Evolutionary conservation across 768 basidiomycete genomes (phyloP).

Genomic region (Strobilomyces confusus): DNA sequence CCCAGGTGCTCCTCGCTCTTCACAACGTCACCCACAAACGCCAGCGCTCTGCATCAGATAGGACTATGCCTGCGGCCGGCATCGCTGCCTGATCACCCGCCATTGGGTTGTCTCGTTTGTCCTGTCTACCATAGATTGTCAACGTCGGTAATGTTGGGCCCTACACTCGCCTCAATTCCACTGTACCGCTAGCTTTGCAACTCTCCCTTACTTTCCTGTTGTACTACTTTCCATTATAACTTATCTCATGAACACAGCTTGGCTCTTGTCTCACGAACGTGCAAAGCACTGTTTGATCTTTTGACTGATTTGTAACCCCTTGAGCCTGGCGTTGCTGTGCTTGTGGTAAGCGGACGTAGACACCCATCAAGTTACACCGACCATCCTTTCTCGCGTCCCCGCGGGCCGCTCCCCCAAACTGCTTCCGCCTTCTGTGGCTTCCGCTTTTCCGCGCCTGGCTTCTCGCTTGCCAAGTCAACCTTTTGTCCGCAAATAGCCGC

Average conservation of each 20-base stretch:
- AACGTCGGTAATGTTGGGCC: conserved; percentile 2
- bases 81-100: conserved; percentile 25
- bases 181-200: conserved; percentile 25
- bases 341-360: no score
- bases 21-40: conserved; percentile 37
- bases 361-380: no score
- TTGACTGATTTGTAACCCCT: background rate
- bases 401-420: conserved; percentile 5
- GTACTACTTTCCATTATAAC: conserved; percentile 21
- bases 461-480: conserved; percentile 34
- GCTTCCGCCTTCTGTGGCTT: conserved; percentile 40
- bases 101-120: background rate
- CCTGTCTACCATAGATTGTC: conserved; percentile 2
- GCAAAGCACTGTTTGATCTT: conserved; percentile 1
- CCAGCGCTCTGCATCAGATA: conserved; percentile 16
- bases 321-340: no score
- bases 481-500: conserved; percentile 40
- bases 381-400: background rate
- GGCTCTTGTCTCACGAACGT: conserved; percentile 7
- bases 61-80: conserved; percentile 8
- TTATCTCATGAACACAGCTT: conserved; percentile 16
- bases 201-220: conserved; percentile 3
- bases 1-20: conserved; percentile 57
- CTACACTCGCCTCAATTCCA: conserved; percentile 13
- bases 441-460: conserved; percentile 54